Base-by-base conservation (phyloP, 2,329 filamentous ascomycete genomes). In the Nakataea oryzae region DNA sequence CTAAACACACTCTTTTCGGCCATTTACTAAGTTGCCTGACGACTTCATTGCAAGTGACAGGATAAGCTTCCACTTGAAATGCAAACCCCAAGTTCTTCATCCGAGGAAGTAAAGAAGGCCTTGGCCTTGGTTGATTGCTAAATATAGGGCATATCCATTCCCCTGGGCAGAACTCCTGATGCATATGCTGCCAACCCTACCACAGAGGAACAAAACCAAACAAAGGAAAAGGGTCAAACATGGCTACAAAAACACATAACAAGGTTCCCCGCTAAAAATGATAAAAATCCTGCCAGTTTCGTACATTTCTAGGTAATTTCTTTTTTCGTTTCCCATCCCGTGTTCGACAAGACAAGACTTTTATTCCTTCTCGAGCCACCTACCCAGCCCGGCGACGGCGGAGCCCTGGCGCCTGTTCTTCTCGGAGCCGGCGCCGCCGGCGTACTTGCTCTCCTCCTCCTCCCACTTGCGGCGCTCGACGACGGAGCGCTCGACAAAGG, bases 391-490 rank as follows among this genome's bases (percentile, higher is more conserved):
- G 17, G 14, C 26, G 27, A 54, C 74, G 47, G 70, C 69, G 70
- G 75, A 76, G 58, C 76, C 71, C 47, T 65, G 67, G 32, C 70
- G 72, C 30, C 74, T 70, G 1, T 74, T 76, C 64, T 76, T 75
- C 62, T 82, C 80, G 14, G 74, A 77, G 3, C 84, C 85, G n/a
- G 82, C 81, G 26, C 85, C 85, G 11, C 83, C 84, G 1, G 80
- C 82, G 70, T 83, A 91, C 67, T 78, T 81, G 65, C 80, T 80
- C 75, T 91, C 87, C 64, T 88, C 83, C 64, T 86, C 82, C 70
- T 90, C 87, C 87, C 88, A 93, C 68, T 82, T 78, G 66, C 78
- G 71, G 62, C 88, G 77, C 77, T 91, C 88, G 57, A 87, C 77
- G 29, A 79, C 75, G 55, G 81, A 76, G 50, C 88, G 76, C 24